Evolutionary conservation across 2,329 filamentous ascomycete genomes (phyloP).

Genomic region (Cordyceps farinosa): DNA sequence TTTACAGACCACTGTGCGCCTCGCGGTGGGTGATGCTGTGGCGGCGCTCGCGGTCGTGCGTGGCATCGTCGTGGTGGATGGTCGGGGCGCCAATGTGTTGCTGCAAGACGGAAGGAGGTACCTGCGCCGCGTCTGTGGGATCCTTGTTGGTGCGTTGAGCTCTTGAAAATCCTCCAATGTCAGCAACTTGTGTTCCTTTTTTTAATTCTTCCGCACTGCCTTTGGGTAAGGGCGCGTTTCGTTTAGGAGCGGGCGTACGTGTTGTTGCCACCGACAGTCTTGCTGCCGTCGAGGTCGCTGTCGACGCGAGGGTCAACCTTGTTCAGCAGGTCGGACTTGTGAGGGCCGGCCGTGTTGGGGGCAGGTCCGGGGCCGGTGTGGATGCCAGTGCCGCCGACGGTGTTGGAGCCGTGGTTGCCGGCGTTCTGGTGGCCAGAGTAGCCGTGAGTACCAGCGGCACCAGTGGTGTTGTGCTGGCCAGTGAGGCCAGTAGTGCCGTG

Average conservation of each 20-base stretch:
- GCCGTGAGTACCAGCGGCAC: slow-evolving; percentile 34
- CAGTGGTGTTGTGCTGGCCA: slow-evolving; percentile 19
- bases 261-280: slow-evolving; percentile 53
- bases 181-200: not conserved
- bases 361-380: slow-evolving; percentile 32
- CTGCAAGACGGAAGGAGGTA: slow-evolving; percentile 52
- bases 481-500: slow-evolving; percentile 18
- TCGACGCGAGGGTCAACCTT: slow-evolving; percentile 55
- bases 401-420: slow-evolving; percentile 17
- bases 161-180: slow-evolving; percentile 7
- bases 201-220: not conserved
- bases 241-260: slow-evolving; percentile 35
- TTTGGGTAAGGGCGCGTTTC: slow-evolving; percentile 25
- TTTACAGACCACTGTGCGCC: slow-evolving; percentile 43
- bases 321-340: slow-evolving; percentile 52
- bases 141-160: slow-evolving; percentile 29
- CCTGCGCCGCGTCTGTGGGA: slow-evolving; percentile 54
- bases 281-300: slow-evolving; percentile 51
- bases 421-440: not conserved
- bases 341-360: slow-evolving; percentile 37
- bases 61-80: slow-evolving; percentile 42
- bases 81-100: slow-evolving; percentile 44
- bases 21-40: slow-evolving; percentile 50
- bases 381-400: slow-evolving; percentile 15
- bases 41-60: slow-evolving; percentile 42